Evolutionary conservation across 352 stramenopile species (phyloP).

Genomic region (Phytopythium litorale): DNA sequence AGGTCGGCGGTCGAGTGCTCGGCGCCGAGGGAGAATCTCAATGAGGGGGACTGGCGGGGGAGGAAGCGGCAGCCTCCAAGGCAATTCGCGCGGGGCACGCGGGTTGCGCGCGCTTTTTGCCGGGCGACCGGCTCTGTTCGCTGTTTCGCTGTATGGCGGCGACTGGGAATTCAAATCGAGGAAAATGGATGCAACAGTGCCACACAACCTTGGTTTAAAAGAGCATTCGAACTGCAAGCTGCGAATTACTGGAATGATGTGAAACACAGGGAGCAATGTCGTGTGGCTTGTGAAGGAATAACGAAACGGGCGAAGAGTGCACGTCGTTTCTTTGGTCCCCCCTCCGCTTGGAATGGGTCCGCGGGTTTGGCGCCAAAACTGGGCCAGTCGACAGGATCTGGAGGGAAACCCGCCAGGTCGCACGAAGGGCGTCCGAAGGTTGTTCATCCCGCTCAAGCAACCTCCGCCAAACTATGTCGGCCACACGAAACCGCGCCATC

Average conservation of each 20-base stretch:
- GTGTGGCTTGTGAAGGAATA: background rate
- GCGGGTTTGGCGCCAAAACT: background rate
- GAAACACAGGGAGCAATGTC: too few relatives aligned
- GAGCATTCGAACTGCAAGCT: background rate
- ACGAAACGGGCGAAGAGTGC: background rate
- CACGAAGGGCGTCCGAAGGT: background rate
- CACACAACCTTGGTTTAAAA: background rate
- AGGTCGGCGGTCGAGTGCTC: background rate
- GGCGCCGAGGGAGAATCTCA: background rate
- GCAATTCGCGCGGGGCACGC: background rate
- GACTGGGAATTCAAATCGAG: constrained; percentile 1
- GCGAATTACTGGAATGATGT: background rate
- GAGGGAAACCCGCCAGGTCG: background rate
- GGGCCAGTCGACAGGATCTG: background rate
- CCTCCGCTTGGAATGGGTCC: background rate
- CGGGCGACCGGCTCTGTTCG: background rate
- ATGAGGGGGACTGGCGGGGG: background rate
- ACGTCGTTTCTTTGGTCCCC: background rate
- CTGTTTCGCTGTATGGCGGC: background rate
- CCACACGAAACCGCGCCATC: too few relatives aligned
- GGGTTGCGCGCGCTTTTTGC: constrained; percentile 5
- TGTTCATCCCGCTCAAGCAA: too few relatives aligned
- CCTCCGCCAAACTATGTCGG: too few relatives aligned
- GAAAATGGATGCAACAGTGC: background rate
- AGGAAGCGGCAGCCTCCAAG: background rate